These are phyloP conservation scores for Tuber brumale DNA, from an alignment of 495 filamentous ascomycete genomes.

Conservation along the genomic window DNA sequence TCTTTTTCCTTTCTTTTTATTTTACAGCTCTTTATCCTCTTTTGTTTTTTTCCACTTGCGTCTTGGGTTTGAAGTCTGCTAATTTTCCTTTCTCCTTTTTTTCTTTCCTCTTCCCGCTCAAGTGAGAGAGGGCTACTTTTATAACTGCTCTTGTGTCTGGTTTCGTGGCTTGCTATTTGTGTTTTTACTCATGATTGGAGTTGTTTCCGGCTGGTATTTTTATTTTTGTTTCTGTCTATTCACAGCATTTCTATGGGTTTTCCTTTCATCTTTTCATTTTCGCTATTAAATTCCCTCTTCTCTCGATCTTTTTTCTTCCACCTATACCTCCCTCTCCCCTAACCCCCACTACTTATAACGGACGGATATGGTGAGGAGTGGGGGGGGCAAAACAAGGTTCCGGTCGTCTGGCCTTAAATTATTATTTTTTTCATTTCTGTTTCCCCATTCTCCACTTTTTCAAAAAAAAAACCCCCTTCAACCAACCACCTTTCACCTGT, in stretches of 20 bases:
- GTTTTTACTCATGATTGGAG: slow-evolving; percentile 5
- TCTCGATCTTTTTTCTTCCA: not conserved
- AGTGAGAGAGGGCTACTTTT: not conserved
- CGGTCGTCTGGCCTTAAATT: not conserved
- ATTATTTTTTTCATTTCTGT: not conserved
- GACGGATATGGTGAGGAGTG: not conserved
- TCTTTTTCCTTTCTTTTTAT: not conserved
- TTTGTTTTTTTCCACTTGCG: not conserved
- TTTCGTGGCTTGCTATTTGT: not conserved
- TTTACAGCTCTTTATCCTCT: not conserved
- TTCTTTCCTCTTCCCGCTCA: not conserved
- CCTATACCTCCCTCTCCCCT: not conserved
- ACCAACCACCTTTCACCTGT: not conserved
- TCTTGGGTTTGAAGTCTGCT: not conserved
- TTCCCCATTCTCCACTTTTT: not conserved
- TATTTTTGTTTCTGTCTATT: not conserved
- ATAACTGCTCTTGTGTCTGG: not conserved
- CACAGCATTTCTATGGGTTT: slow-evolving; percentile 2
- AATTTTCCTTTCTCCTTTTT: not conserved
- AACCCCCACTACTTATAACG: not conserved
- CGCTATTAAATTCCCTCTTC: not conserved
- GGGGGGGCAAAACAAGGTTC: not conserved
- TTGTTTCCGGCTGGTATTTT: not conserved
- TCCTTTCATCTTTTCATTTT: not conserved
- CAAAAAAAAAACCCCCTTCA: not conserved